Evolutionary conservation across 2,329 filamentous ascomycete species (phyloP).

Genomic region (Dryadomyces quercus-mongolicae): DNA sequence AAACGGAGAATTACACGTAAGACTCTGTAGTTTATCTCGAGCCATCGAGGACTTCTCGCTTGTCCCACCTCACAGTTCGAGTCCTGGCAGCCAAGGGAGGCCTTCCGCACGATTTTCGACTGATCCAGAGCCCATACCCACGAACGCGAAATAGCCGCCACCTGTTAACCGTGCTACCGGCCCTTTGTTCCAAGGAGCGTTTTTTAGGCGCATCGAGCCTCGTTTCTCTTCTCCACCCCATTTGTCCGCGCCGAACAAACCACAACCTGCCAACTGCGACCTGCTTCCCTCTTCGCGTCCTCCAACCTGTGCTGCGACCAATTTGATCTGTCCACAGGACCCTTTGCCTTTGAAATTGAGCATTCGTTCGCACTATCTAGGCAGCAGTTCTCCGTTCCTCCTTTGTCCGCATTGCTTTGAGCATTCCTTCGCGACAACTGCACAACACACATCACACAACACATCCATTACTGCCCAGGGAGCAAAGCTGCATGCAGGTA

Average conservation of each 20-base stretch:
- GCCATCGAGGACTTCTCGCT: not conserved
- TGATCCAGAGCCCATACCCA: not conserved
- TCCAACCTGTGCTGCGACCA: not conserved
- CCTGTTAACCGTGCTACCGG: not conserved
- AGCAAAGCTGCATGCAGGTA: not conserved
- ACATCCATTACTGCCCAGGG: not conserved
- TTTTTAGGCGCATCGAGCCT: not conserved
- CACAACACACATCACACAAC: not conserved
- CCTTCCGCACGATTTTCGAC: not conserved
- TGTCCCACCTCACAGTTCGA: not conserved
- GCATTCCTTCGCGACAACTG: not conserved
- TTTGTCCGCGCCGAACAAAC: not conserved
- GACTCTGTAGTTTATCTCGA: not conserved
- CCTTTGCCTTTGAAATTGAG: no score
- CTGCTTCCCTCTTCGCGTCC: not conserved
- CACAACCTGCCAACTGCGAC: not conserved
- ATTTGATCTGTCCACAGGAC: no score
- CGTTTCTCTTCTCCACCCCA: not conserved
- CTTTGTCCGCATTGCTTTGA: no score
- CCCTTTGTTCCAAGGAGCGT: not conserved
- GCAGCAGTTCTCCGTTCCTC: no score
- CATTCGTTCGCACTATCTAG: no score
- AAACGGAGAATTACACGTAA: not conserved
- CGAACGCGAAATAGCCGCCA: not conserved
- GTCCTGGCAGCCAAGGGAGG: not conserved